Evolutionary conservation across 768 basidiomycete genomes (phyloP).

Genomic region (Candolleomyces efflorescens): DNA sequence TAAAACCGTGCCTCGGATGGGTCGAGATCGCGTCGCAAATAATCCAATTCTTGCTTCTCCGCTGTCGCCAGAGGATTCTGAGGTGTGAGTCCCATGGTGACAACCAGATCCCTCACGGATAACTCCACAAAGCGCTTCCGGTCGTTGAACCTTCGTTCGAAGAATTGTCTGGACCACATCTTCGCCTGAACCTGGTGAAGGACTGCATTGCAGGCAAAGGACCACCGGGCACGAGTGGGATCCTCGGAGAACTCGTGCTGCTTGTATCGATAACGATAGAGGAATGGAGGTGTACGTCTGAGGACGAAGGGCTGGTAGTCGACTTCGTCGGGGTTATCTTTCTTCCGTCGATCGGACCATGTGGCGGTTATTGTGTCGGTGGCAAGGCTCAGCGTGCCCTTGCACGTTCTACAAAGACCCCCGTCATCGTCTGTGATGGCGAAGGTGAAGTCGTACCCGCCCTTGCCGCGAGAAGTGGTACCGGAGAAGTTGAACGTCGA

Average conservation of each 20-base stretch:
- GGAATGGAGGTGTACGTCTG: conserved; percentile 23
- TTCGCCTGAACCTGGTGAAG: conserved; percentile 25
- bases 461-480: conserved; percentile 10
- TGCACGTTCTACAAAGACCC: conserved; percentile 19
- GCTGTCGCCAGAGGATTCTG: conserved; percentile 21
- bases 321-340: conserved; percentile 19
- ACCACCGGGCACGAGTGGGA: conserved; percentile 28
- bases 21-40: conserved; percentile 25
- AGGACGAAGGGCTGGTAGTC: conserved; percentile 21
- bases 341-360: conserved; percentile 19
- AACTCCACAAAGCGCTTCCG: conserved; percentile 28
- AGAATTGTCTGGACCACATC: conserved; percentile 28
- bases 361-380: conserved; percentile 15
- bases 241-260: conserved; percentile 23
- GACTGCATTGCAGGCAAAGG: conserved; percentile 27
- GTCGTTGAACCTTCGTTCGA: conserved; percentile 25
- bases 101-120: conserved; percentile 23
- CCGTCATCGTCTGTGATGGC: conserved; percentile 24
- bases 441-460: conserved; percentile 22
- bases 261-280: conserved; percentile 27
- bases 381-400: conserved; percentile 17
- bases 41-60: conserved; percentile 26
- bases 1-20: conserved; percentile 32
- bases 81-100: conserved; percentile 26
- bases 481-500: conserved; percentile 28